These are phyloP conservation scores for Pseudodiploospora longispora DNA, from an alignment of 2,329 filamentous ascomycete species.

Conservation along the genomic window DNA sequence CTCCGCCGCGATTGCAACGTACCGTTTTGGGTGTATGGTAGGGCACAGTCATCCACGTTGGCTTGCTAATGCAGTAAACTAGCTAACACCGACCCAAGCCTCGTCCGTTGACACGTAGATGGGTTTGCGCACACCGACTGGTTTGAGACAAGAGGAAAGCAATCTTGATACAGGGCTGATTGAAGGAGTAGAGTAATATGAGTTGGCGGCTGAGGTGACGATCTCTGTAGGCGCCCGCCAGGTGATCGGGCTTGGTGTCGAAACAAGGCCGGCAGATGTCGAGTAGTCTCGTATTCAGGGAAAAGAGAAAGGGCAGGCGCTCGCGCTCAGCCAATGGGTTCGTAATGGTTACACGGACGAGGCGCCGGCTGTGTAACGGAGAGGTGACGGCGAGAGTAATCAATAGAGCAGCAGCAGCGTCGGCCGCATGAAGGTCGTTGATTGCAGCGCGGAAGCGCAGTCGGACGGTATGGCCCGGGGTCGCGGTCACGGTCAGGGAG, in stretches of 20 bases:
- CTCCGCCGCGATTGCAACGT: conserved; percentile 11
- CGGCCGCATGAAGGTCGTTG: conserved; percentile 13
- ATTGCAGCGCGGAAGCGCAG: conserved; percentile 11
- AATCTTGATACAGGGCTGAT: background rate
- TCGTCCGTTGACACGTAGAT: background rate
- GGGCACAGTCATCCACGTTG: conserved; percentile 6
- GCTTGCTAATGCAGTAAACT: background rate
- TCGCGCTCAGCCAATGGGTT: conserved; percentile 15
- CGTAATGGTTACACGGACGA: conserved; percentile 11
- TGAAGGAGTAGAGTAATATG: background rate
- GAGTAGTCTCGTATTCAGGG: conserved; percentile 24
- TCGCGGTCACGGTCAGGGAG: conserved; percentile 1
- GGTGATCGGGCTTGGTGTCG: conserved; percentile 17
- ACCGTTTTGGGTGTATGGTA: too few species aligned
- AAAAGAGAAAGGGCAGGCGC: conserved; percentile 8
- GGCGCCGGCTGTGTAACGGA: conserved; percentile 17
- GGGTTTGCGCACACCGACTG: background rate
- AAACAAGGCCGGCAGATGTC: conserved; percentile 17
- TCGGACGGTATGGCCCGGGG: conserved; percentile 4
- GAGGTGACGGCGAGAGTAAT: conserved; percentile 14
- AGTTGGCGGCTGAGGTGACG: conserved; percentile 7
- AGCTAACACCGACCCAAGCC: background rate
- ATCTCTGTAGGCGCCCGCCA: conserved; percentile 16
- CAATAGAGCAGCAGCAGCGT: conserved; percentile 14
- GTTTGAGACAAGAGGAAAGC: background rate